phyloP scores from a whole-genome alignment of 2,329 filamentous ascomycete species.

The Ambrosiella xylebori region DNA sequence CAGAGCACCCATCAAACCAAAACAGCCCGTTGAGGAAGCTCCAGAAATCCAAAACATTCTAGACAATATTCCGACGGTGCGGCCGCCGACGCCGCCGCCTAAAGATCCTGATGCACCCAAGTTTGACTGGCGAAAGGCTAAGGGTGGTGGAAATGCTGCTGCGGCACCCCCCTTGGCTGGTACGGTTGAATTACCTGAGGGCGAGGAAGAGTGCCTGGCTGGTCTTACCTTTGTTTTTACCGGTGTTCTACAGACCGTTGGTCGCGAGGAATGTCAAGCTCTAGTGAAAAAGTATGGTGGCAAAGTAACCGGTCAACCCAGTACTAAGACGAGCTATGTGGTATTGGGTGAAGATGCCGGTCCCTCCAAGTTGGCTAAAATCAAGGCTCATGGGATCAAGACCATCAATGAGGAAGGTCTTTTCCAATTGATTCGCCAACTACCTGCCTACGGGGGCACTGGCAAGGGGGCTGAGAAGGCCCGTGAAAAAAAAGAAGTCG shows the following conservation, averaged over 20 bases:
- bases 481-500: slow-evolving; percentile 67
- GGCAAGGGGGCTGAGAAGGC: slow-evolving; percentile 76
- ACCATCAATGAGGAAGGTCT: slow-evolving; percentile 89
- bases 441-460: slow-evolving; percentile 75
- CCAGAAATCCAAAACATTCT: slow-evolving; percentile 64
- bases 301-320: slow-evolving; percentile 71
- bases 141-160: slow-evolving; percentile 41
- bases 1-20: slow-evolving; percentile 35
- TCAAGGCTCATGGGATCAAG: slow-evolving; percentile 61
- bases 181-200: slow-evolving; percentile 57
- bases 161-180: slow-evolving; percentile 44
- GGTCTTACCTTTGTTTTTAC: slow-evolving; percentile 93
- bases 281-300: slow-evolving; percentile 89
- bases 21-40: slow-evolving; percentile 53
- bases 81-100: slow-evolving; percentile 67
- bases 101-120: slow-evolving; percentile 48
- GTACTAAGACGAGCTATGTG: slow-evolving; percentile 85
- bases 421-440: slow-evolving; percentile 62
- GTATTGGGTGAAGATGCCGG: slow-evolving; percentile 83
- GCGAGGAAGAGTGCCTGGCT: slow-evolving; percentile 74
- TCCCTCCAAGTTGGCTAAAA: slow-evolving; percentile 80
- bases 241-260: slow-evolving; percentile 62
- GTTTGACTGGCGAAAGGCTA: slow-evolving; percentile 58
- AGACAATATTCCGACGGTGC: slow-evolving; percentile 68
- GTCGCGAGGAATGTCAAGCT: slow-evolving; percentile 67